Conservation (phyloP, 768 basidiomycete species). For the Pholiota conissans region DNA sequence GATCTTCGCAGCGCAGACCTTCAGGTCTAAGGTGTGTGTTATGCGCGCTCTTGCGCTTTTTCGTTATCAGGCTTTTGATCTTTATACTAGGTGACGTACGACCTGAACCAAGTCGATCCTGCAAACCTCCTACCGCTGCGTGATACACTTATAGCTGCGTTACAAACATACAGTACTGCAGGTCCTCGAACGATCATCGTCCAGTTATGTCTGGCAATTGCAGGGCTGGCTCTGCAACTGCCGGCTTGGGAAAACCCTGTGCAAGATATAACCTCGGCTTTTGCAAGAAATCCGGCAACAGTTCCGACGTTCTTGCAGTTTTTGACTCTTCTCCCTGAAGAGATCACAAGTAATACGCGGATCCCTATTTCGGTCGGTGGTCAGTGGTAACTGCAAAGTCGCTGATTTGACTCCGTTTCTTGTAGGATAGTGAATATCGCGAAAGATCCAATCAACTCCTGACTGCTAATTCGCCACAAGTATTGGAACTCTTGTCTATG, state of each 20-base stretch:
- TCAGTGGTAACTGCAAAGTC: not conserved
- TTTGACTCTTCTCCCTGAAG: conserved; percentile 88
- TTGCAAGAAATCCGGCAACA: conserved; percentile 81
- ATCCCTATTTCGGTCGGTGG: conserved; percentile 83
- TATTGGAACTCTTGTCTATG: conserved; percentile 79
- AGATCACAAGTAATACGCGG: conserved; percentile 77
- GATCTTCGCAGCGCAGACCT: conserved; percentile 95
- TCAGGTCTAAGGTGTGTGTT: conserved; percentile 89
- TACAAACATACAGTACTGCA: conserved; percentile 60
- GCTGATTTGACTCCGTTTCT: conserved; percentile 5
- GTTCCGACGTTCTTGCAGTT: conserved; percentile 89
- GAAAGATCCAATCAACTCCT: conserved; percentile 63
- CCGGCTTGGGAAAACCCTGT: conserved; percentile 84
- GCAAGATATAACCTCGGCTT: conserved; percentile 76
- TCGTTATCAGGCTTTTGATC: conserved; percentile 28
- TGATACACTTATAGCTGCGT: conserved; percentile 80
- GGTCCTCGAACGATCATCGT: conserved; percentile 85
- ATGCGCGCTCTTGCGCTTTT: conserved; percentile 1
- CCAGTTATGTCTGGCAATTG: conserved; percentile 87
- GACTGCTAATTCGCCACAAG: conserved; percentile 64
- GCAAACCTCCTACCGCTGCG: conserved; percentile 76
- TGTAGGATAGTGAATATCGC: conserved; percentile 73
- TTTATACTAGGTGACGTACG: conserved; percentile 80
- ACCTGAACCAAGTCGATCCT: conserved; percentile 83
- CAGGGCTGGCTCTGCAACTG: conserved; percentile 89